phyloP scores from a whole-genome alignment of 768 basidiomycete genomes.

The Tricholoma matsutake region DNA sequence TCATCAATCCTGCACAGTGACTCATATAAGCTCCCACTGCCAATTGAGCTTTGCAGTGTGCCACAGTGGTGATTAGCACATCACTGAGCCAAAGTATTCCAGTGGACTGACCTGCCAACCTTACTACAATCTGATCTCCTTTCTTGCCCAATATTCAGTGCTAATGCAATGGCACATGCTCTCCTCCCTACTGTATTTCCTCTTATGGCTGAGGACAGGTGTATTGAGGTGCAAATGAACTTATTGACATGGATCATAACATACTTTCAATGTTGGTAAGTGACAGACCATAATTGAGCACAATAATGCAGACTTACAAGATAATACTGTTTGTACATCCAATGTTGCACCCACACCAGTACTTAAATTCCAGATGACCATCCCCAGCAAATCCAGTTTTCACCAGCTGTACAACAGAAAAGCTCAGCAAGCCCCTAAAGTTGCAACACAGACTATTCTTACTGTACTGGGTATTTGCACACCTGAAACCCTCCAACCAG shows the following conservation, averaged over 20 bases:
- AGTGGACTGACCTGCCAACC: neutral
- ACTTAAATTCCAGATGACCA: neutral
- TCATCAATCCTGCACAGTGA: constrained; percentile 2
- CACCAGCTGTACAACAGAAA: neutral
- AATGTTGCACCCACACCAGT: neutral
- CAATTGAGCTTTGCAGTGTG: neutral
- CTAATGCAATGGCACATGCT: neutral
- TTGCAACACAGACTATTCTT: too few species aligned
- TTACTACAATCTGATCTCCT: neutral
- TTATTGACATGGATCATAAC: neutral
- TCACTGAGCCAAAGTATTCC: neutral
- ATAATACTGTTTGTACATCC: neutral
- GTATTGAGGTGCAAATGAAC: neutral
- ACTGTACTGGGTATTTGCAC: too few species aligned
- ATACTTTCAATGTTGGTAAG: neutral
- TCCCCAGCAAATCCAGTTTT: neutral
- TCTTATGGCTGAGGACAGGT: neutral
- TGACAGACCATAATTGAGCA: neutral
- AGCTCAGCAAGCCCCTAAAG: too few species aligned
- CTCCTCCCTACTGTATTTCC: neutral
- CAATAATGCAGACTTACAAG: neutral
- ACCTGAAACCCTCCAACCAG: too few species aligned
- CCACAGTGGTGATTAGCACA: constrained; percentile 3
- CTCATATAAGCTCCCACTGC: constrained; percentile 3
- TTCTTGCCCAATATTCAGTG: neutral